phyloP scores from a whole-genome alignment of 2,329 filamentous ascomycete genomes.

The Lizonia empirigonia region DNA sequence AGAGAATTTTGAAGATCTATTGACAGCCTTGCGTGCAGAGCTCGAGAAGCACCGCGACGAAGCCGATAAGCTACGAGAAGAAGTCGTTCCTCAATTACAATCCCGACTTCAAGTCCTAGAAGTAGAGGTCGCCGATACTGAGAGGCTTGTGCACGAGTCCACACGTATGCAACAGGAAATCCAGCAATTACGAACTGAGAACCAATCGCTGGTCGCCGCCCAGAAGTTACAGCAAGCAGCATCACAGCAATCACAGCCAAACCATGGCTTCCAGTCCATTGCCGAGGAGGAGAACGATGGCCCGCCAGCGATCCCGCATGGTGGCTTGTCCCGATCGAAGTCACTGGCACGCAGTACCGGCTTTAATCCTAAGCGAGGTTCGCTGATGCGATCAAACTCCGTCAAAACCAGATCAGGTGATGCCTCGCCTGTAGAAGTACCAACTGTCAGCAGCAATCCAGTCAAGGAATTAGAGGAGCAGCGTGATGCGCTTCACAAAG shows the following conservation, averaged over 20 bases:
- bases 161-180: slow-evolving; percentile 84
- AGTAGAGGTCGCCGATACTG: slow-evolving; percentile 71
- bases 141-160: slow-evolving; percentile 77
- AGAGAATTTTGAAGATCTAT: slow-evolving; percentile 90
- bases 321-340: slow-evolving; percentile 68
- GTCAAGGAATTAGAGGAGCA: slow-evolving; percentile 94
- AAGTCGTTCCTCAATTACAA: slow-evolving; percentile 79
- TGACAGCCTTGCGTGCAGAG: slow-evolving; percentile 82
- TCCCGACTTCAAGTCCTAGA: slow-evolving; percentile 80
- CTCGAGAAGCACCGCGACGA: slow-evolving; percentile 83
- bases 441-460: slow-evolving; percentile 37
- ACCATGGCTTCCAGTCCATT: slow-evolving; percentile 63
- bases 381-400: slow-evolving; percentile 59
- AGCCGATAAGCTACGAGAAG: slow-evolving; percentile 87
- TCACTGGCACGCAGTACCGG: slow-evolving; percentile 65
- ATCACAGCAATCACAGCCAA: slow-evolving; percentile 44
- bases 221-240: slow-evolving; percentile 57
- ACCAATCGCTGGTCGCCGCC: slow-evolving; percentile 60
- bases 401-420: slow-evolving; percentile 45
- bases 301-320: slow-evolving; percentile 35
- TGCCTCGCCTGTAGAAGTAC: slow-evolving; percentile 63
- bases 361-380: slow-evolving; percentile 49
- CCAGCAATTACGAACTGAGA: slow-evolving; percentile 66
- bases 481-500: slow-evolving; percentile 86
- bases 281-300: slow-evolving; percentile 61